A percentile compares a stretch with the other conserved stretches of the same genome.
Conservation (phyloP, 2,329 filamentous ascomycete genomes). For the Kalaharituber pfeilii region DNA sequence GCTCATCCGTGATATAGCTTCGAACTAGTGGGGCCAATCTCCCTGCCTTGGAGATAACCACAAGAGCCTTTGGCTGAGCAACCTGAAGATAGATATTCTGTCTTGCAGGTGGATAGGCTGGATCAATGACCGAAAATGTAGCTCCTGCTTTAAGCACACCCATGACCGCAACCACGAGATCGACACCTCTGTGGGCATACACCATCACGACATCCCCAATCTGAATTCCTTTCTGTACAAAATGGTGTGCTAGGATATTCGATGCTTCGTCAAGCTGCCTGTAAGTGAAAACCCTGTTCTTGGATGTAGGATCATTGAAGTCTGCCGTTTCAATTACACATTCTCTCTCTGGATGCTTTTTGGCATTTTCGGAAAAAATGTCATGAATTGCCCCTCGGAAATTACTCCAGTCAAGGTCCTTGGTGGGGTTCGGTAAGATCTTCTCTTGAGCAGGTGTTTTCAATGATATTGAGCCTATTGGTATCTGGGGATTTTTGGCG, state of each 20-base stretch:
- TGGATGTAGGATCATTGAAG: conserved; percentile 28
- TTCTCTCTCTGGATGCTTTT: conserved; percentile 47
- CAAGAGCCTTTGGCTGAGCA: conserved; percentile 52
- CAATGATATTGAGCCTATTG: conserved; percentile 31
- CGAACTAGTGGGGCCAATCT: conserved; percentile 34
- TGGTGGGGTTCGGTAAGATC: conserved; percentile 45
- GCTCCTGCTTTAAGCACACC: conserved; percentile 46
- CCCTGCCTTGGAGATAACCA: conserved; percentile 57
- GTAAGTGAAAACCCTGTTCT: conserved; percentile 59
- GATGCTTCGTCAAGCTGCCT: conserved; percentile 70
- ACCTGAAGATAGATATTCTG: conserved; percentile 75
- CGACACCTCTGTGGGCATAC: conserved; percentile 67
- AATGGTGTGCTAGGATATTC: conserved; percentile 62
- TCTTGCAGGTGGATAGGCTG: conserved; percentile 60
- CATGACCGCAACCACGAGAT: conserved; percentile 63
- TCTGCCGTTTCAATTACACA: conserved; percentile 51
- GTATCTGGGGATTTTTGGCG: conserved; percentile 27
- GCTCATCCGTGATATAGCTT: conserved; percentile 53
- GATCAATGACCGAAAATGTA: conserved; percentile 54
- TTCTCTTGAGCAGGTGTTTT: conserved; percentile 21
- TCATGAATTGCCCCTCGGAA: conserved; percentile 53
- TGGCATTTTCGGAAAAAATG: conserved; percentile 49
- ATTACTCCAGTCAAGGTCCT: conserved; percentile 49
- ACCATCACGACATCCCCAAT: conserved; percentile 87
- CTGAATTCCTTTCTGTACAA: conserved; percentile 53